Evolutionary conservation across 164 flowering plant genomes (phyloP), one percentile per base, ranked within the genome.

Genomic region (Piper betle): DNA sequence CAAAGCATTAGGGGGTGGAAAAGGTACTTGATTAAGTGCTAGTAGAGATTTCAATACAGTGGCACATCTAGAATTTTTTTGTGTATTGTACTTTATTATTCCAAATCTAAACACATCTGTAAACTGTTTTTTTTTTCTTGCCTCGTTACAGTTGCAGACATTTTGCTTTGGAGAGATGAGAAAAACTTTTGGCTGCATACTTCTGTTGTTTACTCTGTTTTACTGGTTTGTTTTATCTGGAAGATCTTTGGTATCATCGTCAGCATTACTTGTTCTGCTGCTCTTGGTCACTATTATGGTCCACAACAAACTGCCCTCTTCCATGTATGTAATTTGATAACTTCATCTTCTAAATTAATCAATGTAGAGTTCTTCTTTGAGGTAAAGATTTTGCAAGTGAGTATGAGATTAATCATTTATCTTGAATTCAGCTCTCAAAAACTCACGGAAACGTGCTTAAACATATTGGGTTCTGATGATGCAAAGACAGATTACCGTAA

Each of bases 131-230:
- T 37, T 40, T 71, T 39, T 52, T 52, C 15, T 55, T 55, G 11
- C 76, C 33, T 73, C 66, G 38, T 20, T 88, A 76, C 96, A 93
- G 98, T 84, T 77, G 94, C 97, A 12, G 91, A 86, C 48, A 75
- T 87, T 64, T 75, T 93, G 70, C 78, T 93, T 53, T 93, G 98
- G 98, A 83, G 94, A 64, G 84, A 89, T 66, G 96, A 93, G 76
- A 84, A 76, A 68, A 66, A 80, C 94, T 40, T 93, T 89, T 68
- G 58, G 72, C 5, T 83, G 52, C 68, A 86, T 87, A 60, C 70
- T 87, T 66, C 66, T 68, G 19, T 57, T 78, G 59, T 69, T 59
- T 66, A 37, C 80, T 56, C 53, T 81, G 57, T 82, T 78, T 78
- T 78, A 82, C 78, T 93, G 97, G 97, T 86, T 86, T 72, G 76